Evolutionary conservation across 192 early-diverging fungal genomes (phyloP).

Genomic region (Haplosporangium gracile): DNA sequence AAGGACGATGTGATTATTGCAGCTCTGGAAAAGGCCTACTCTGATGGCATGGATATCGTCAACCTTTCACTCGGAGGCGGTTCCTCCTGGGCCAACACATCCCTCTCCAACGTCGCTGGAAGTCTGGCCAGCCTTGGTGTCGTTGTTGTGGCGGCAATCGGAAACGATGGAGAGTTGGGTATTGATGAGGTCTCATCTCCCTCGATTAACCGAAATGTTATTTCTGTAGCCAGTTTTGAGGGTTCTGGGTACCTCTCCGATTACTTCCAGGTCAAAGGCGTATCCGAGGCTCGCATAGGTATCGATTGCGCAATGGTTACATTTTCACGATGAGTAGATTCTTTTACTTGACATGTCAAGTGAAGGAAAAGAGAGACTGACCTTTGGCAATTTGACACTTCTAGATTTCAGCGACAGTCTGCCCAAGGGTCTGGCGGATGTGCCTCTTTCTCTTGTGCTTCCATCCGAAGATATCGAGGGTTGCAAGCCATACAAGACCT

Average conservation of each 20-base stretch:
- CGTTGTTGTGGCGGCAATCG: constrained; percentile 71
- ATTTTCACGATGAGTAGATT: neutral
- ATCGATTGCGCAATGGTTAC: neutral
- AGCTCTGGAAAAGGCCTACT: constrained; percentile 77
- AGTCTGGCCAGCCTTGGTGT: constrained; percentile 56
- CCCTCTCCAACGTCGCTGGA: constrained; percentile 69
- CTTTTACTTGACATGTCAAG: neutral
- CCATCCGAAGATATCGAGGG: constrained; percentile 42
- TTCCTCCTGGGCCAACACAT: constrained; percentile 69
- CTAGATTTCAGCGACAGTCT: neutral
- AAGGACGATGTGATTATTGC: constrained; percentile 81
- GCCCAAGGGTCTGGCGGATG: constrained; percentile 37
- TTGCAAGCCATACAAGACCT: constrained; percentile 14
- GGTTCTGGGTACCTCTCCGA: constrained; percentile 53
- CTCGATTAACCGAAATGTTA: constrained; percentile 63
- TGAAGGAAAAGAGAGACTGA: neutral
- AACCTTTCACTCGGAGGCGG: constrained; percentile 88
- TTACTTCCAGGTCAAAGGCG: constrained; percentile 42
- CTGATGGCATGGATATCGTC: constrained; percentile 82
- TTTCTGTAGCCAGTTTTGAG: constrained; percentile 73
- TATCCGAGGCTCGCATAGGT: constrained; percentile 26
- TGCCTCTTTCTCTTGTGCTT: constrained; percentile 57
- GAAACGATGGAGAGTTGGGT: constrained; percentile 75
- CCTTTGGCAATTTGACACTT: neutral
- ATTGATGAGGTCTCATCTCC: constrained; percentile 70